Percentiles rank a stretch among this genome's conserved stretches.
Evolutionary conservation across 78 protist genomes (phyloP).

Genomic region (Dictyostelium citrinum): DNA sequence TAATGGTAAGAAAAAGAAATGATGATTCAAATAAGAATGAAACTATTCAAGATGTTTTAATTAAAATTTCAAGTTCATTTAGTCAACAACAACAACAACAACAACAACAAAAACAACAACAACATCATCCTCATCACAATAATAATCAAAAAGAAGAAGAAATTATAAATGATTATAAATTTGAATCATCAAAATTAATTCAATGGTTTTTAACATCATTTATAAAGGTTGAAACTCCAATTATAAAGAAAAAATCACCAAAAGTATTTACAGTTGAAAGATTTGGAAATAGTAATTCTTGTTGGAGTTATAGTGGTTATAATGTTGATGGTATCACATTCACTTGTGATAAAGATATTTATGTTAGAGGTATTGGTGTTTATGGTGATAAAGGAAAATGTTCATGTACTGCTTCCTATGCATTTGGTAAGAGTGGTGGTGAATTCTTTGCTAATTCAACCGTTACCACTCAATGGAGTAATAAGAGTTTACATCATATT

Average conservation of each 20-base stretch:
- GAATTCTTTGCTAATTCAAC: background rate
- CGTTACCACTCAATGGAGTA: background rate
- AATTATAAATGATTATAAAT: background rate
- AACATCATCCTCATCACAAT: no score
- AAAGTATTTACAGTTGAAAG: background rate
- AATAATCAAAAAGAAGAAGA: background rate
- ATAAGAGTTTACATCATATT: background rate
- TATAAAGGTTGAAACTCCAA: background rate
- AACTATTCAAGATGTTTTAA: background rate
- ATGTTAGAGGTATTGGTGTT: conserved; percentile 46
- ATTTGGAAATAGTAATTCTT: background rate
- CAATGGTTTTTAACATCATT: conserved; percentile 12
- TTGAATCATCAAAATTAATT: background rate
- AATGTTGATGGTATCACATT: conserved; percentile 38
- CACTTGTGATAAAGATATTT: background rate
- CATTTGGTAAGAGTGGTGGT: background rate
- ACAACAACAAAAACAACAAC: background rate
- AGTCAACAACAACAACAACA: background rate
- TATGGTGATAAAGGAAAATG: conserved; percentile 54
- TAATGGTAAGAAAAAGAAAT: background rate
- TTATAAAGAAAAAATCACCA: background rate
- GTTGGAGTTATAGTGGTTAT: conserved; percentile 31
- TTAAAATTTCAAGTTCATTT: background rate
- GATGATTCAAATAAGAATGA: background rate
- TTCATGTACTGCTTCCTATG: background rate